Evolutionary conservation across 495 filamentous ascomycete genomes (phyloP), one percentile per base, ranked within the genome.

Genomic region (Collariella sp.): DNA sequence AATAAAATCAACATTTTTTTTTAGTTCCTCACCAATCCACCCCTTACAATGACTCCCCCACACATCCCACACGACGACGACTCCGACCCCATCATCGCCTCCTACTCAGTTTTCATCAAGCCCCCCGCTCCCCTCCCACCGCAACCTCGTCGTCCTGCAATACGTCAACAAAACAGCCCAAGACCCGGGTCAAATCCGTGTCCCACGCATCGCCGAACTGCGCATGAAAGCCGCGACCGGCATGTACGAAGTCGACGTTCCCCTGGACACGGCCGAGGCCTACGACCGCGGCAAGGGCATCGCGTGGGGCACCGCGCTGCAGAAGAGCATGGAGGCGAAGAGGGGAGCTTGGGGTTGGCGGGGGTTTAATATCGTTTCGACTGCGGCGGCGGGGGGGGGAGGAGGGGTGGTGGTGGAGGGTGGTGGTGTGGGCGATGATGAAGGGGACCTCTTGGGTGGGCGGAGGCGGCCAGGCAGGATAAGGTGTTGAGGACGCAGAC

Each of bases 211-310:
- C 23, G 60, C 50, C 36, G 71, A 67, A 52, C 60, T 78, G 46
- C 75, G 75, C 50, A 35, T 75, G 26, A 78, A 78, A 68, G 64
- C 63, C 52, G 42, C 58, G 26, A 64, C 68, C 0, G 75, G 74
- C 63, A 73, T 76, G 64, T 50, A 72, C 60, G 75, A 78, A 59
- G 66, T 78, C 36, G 75, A 78, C 65, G 66, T 72, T 44, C 74
- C 74, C 22, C 49, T 74, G 49, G 61, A 67, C 59, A 69, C 68
- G 40, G 49, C 54, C 38, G 58, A 59, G n/a, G 67, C 61, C 45
- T 77, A 77, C 65, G 72, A 77, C 65, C 62, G 67, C 39, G 61
- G 60, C 52, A 77, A 77, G 66, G 75, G 75, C 34, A 56, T 75
- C 38, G 66, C 62, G 13, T 76, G 71, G 72, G 75, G 75, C 23